Evolutionary conservation across 495 filamentous ascomycete genomes (phyloP), one percentile per base, ranked within the genome.

Genomic region (Aspergillus affinis): DNA sequence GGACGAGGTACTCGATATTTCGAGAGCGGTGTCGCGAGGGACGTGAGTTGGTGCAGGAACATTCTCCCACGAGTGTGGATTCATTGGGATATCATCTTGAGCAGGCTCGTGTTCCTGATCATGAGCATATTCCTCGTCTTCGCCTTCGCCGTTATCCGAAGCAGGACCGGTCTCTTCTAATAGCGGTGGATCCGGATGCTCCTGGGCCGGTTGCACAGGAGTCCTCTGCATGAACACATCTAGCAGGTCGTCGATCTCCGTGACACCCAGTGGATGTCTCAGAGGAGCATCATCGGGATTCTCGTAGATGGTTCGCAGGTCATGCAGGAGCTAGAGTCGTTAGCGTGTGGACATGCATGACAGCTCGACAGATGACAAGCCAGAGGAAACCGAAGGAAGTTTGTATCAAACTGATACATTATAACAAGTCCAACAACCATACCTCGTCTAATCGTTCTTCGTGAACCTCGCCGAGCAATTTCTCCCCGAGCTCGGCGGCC

Each of bases 391-490:
- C 7, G 3, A 7, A 32, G 30, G 6, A 6, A 30, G 4, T 30
- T 32, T 1, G 30, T 6, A 32, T 32, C 30, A 3, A 32, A 32
- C 6, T 7, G 7, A 32, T 12, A 7, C 1, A 32, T 12, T 19
- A 44, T 8, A 10, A 9, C 20, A 21, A 27, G 9, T 50, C n/a
- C n/a, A 45, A 45, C 50, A 15, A 58, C 26, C 83, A 48, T 76
- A 90, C 89, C 81, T 88, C 81, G 67, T 86, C 81, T 54, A 93
- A 74, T 54, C 78, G 75, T 58, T 82, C 82, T 69, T 85, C 84
- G 61, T 86, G 80, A 51, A 90, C 79, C 65, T 91, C 87, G 21
- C 66, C 72, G 45, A 95, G 73, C 67, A 93, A 67, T 58, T 81
- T 81, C 57, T 79, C 81, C 30, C 92, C 92, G 21, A 79, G 71